phyloP scores from a whole-genome alignment of 345 rosid genomes.

The Citrus australasica region DNA sequence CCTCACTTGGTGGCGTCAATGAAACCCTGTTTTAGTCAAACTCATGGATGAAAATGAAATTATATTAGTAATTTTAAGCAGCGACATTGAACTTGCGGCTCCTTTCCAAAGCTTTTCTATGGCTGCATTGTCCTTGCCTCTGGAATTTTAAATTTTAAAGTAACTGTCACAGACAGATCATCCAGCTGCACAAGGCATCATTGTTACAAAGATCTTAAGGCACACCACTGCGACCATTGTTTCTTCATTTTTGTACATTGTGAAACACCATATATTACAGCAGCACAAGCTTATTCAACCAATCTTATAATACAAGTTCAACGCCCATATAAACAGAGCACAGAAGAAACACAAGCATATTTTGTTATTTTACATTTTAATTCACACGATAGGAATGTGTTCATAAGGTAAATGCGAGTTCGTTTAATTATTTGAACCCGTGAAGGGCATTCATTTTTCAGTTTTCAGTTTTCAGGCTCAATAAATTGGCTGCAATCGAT shows the following conservation, averaged over 20 bases:
- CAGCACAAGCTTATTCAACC: neutral
- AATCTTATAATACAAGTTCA: neutral
- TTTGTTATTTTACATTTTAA: slow-evolving; percentile 16
- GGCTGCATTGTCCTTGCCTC: neutral
- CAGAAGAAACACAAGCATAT: neutral
- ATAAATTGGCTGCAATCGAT: slow-evolving; percentile 54
- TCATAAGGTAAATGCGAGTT: neutral
- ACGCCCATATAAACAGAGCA: neutral
- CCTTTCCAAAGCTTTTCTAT: neutral
- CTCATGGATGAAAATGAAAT: neutral
- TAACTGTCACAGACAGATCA: no score
- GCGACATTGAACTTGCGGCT: neutral
- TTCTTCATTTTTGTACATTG: slow-evolving; percentile 1
- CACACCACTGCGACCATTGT: slow-evolving; percentile 13
- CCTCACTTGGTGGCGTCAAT: neutral
- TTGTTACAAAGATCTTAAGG: neutral
- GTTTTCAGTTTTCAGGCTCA: slow-evolving; percentile 25
- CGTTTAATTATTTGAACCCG: neutral
- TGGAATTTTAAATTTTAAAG: neutral
- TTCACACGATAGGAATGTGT: slow-evolving; percentile 7
- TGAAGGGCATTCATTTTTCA: slow-evolving; percentile 25
- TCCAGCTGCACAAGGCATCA: neutral
- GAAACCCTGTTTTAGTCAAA: neutral
- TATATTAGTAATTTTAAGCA: neutral
- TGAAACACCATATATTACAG: neutral